Conservation (phyloP, 495 filamentous ascomycete species). For the Letharia lupina region DNA sequence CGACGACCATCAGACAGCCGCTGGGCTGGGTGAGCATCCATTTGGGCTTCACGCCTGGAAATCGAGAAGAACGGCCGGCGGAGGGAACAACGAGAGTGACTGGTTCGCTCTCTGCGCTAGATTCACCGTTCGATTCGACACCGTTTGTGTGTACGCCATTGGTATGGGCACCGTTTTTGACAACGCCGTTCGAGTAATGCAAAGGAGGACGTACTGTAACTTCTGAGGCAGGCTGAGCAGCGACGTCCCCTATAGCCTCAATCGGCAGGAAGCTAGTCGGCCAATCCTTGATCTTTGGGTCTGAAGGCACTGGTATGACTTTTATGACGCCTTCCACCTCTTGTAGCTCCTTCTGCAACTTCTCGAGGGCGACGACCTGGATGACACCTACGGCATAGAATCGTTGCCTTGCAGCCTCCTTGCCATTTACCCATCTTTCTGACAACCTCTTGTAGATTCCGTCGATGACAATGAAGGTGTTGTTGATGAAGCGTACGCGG, state of each 20-base stretch:
- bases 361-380: neutral
- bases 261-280: neutral
- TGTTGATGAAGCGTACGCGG: constrained; percentile 5
- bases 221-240: neutral
- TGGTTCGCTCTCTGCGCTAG: neutral
- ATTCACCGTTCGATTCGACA: neutral
- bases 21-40: constrained; percentile 7
- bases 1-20: constrained; percentile 3
- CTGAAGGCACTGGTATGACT: neutral
- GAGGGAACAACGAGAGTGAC: constrained; percentile 4
- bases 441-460: neutral
- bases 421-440: neutral
- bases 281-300: neutral
- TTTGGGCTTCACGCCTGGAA: constrained; percentile 3
- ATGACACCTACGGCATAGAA: constrained; percentile 2
- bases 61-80: neutral
- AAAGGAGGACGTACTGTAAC: neutral
- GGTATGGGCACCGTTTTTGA: neutral
- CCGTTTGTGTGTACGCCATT: constrained; percentile 1
- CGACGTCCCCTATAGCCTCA: constrained; percentile 1
- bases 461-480: constrained; percentile 3
- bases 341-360: neutral
- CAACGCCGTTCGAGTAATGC: neutral
- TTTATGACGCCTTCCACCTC: neutral
- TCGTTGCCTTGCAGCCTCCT: neutral